Evolutionary conservation across 1,284 basidiomycete species (phyloP).

Genomic region (Cryptococcus hybrid): DNA sequence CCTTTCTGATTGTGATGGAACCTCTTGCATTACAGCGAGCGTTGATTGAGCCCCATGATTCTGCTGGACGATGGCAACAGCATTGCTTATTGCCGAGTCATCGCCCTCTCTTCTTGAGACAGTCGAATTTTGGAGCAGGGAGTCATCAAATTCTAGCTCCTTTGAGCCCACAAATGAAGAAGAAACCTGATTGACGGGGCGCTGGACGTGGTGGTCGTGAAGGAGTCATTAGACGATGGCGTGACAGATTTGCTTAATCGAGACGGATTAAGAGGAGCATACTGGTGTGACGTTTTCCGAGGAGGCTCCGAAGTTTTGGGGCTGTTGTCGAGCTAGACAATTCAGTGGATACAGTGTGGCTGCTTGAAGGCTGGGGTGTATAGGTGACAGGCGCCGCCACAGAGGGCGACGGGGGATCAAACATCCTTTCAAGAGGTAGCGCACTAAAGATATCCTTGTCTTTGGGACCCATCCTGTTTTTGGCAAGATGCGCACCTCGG

Average conservation of each 20-base stretch:
- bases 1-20: too few relatives aligned
- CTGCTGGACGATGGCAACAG: conserved; percentile 9
- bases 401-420: conserved; percentile 80
- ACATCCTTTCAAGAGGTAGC: conserved; percentile 79
- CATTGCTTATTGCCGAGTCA: conserved; percentile 1
- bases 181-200: conserved; percentile 5
- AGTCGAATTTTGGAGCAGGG: conserved; percentile 9
- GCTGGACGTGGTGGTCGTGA: conserved; percentile 11
- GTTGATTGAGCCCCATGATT: not conserved
- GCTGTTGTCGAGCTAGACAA: conserved; percentile 21
- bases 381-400: conserved; percentile 1
- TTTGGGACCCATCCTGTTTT: conserved; percentile 32
- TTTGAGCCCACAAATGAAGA: too few relatives aligned
- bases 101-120: conserved; percentile 4
- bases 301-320: conserved; percentile 17
- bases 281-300: conserved; percentile 39
- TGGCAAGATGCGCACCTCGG: conserved; percentile 38
- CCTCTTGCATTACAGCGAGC: too few relatives aligned
- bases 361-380: not conserved
- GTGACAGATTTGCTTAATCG: conserved; percentile 48
- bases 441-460: conserved; percentile 80
- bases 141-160: conserved; percentile 10
- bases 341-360: not conserved
- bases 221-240: conserved; percentile 27
- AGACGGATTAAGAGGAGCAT: conserved; percentile 45